Evolutionary conservation across 2,329 filamentous ascomycete genomes (phyloP), one percentile per base, ranked within the genome.

Genomic region (Stachybotrys chartarum): DNA sequence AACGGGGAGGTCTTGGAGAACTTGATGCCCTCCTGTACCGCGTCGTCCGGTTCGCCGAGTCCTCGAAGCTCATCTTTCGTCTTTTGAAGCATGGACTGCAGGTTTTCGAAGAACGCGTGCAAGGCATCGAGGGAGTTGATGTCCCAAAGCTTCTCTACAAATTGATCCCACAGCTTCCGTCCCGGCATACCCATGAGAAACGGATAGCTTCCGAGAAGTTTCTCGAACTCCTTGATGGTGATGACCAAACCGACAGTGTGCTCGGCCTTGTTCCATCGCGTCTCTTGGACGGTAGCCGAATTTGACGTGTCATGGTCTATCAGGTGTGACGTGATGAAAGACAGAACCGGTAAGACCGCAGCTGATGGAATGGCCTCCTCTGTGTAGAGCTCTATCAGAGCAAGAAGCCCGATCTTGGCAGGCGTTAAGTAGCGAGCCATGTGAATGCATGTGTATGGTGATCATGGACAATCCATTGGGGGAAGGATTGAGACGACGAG

Each of bases 361-460:
- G 82, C 78, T 57, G 81, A 84, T 3, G 88, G 86, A 16, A 92
- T 80, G 3, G 79, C 76, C 24, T 84, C 85, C 60, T 88, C 85
- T 44, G 84, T 83, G 71, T 99, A 97, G 54, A 97, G 79, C 63
- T 91, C 84, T 53, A 94, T 81, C 54, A 99, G 81, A 54, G 85
- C 83, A 55, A 97, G 80, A 30, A 97, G 79, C 65, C 88, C 87
- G 61, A 97, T 82, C 68, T 94, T 96, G 62, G 90, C 86, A 12
- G 93, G 90, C n/a, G 90, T 96, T 50, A 97, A 80, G 70, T 88
- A 96, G 56, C 88, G 87, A 64, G 87, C 82, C 87, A 93, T 95
- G 58, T 51, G 30, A 10, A 42, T 14, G 35, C 35, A 14, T 14
- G 5, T 42, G 35, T 42, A 42, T 2, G 35, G 8, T 14, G 35